These are phyloP conservation scores for Alternaria conjuncta DNA, from an alignment of 2,329 filamentous ascomycete species.

Conservation along the genomic window DNA sequence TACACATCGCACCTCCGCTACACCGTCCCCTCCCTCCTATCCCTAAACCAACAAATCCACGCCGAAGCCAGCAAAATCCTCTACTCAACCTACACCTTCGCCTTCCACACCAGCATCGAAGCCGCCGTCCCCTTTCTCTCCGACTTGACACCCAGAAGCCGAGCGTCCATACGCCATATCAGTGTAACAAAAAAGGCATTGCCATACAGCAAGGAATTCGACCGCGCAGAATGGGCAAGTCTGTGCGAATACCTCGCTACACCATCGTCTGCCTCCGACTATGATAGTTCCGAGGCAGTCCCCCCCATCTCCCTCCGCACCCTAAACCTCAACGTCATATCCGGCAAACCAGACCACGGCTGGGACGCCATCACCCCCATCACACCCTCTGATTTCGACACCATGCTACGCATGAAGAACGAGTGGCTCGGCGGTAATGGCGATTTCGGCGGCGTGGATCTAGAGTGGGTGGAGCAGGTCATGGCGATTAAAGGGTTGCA, in stretches of 20 bases:
- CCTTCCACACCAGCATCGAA: slow-evolving; percentile 66
- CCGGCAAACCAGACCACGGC: slow-evolving; percentile 56
- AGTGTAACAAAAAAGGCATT: slow-evolving; percentile 63
- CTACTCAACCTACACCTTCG: slow-evolving; percentile 64
- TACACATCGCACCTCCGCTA: slow-evolving; percentile 56
- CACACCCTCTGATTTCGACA: slow-evolving; percentile 25
- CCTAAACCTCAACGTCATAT: slow-evolving; percentile 60
- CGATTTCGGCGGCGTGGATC: slow-evolving; percentile 34
- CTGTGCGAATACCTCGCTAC: slow-evolving; percentile 54
- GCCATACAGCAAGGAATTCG: slow-evolving; percentile 61
- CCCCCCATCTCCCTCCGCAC: slow-evolving; percentile 20
- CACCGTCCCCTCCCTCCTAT: slow-evolving; percentile 39
- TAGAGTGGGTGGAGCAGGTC: slow-evolving; percentile 66
- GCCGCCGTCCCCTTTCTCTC: slow-evolving; percentile 65
- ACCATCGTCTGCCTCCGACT: neutral
- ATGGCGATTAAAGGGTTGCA: slow-evolving; percentile 58
- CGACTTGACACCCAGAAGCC: slow-evolving; percentile 60
- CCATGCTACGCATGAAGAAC: slow-evolving; percentile 34
- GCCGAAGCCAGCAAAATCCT: slow-evolving; percentile 63
- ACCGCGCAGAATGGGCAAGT: slow-evolving; percentile 62
- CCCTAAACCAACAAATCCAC: slow-evolving; percentile 52
- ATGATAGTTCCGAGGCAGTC: neutral
- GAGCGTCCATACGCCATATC: slow-evolving; percentile 58
- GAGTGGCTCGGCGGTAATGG: slow-evolving; percentile 29
- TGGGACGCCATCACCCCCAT: slow-evolving; percentile 57